Evolutionary conservation across 495 filamentous ascomycete species (phyloP), one percentile per base, ranked within the genome.

Genomic region (Aspergillus wentii): DNA sequence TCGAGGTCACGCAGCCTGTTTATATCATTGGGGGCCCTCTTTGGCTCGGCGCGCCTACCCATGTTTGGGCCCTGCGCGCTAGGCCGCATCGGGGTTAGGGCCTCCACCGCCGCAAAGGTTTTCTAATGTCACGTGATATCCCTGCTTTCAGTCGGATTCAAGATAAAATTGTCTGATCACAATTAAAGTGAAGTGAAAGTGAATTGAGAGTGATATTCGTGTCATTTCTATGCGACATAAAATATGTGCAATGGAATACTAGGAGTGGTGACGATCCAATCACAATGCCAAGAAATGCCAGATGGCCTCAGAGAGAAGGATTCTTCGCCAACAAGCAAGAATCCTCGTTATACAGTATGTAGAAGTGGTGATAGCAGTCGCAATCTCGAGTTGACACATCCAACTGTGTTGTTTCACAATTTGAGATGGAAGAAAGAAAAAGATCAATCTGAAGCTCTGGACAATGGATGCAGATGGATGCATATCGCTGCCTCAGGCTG

Each of bases 1-100:
- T 68, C 64, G 65, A 67, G 65, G 66, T 66, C 61, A 68, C 64
- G 63, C 65, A 59, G 65, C 56, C 64, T 62, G 66, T 69, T 68
- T 70, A 68, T 68, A 70, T 67, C 62, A 70, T 68, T 63, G 64
- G 61, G 56, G 49, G 52, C 55, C n/a, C 57, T 54, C 62, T 62
- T 60, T 56, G 49, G 53, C 57, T 54, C 54, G 59, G 56, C 60
- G 65, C 65, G 64, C 57, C 51, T 55, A 58, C 50, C 62, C 58
- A 66, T 68, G 61, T 64, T 62, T 65, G 65, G 57, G 54, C 59
- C 47, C 49, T 52, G 22, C 21, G 27, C 43, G 35, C 66, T 68
- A 67, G 51, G 1, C 62, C 28, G 0, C 0, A 38, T 47, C 0
- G 3, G 56, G 52, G 5, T 42, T 60, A 58, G 53, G 22, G 22